These are phyloP conservation scores for Verticillium isaacii DNA, from an alignment of 2,329 filamentous ascomycete genomes.

Conservation along the genomic window DNA sequence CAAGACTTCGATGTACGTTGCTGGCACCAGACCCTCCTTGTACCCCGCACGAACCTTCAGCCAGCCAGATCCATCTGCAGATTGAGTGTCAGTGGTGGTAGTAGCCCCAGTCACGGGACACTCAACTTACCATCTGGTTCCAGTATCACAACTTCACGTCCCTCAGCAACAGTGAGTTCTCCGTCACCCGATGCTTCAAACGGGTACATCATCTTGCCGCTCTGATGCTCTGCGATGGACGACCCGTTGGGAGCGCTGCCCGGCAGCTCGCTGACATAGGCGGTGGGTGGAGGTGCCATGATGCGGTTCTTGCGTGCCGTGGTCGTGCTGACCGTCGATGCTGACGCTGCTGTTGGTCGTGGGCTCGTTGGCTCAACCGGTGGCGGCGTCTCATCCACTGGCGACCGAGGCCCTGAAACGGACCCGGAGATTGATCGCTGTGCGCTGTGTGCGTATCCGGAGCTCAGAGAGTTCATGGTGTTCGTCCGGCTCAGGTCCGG, in stretches of 20 bases:
- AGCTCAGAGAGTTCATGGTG: slow-evolving; percentile 87
- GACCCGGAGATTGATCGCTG: slow-evolving; percentile 69
- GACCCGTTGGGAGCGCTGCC: slow-evolving; percentile 43
- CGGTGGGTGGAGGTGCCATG: slow-evolving; percentile 79
- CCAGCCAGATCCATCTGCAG: slow-evolving; percentile 84
- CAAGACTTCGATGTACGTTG: slow-evolving; percentile 73
- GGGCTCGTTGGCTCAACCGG: slow-evolving; percentile 29
- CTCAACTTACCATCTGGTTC: slow-evolving; percentile 77
- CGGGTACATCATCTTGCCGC: slow-evolving; percentile 82
- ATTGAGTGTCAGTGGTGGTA: background rate
- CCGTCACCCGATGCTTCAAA: slow-evolving; percentile 80
- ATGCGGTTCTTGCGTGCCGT: slow-evolving; percentile 62
- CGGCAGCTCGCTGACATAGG: slow-evolving; percentile 69
- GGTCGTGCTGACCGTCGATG: slow-evolving; percentile 14
- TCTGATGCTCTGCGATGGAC: slow-evolving; percentile 48
- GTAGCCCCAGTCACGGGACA: background rate
- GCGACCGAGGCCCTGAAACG: slow-evolving; percentile 42
- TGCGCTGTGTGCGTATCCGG: slow-evolving; percentile 77
- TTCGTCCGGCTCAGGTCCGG: slow-evolving; percentile 72
- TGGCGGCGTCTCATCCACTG: slow-evolving; percentile 41
- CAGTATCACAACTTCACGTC: slow-evolving; percentile 69
- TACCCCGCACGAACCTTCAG: slow-evolving; percentile 72
- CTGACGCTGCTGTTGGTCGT: slow-evolving; percentile 13
- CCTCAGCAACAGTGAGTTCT: slow-evolving; percentile 76
- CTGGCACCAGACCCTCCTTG: slow-evolving; percentile 81